Evolutionary conservation across 2,329 filamentous ascomycete species (phyloP).

Genomic region (Emmonsiellopsis sp.): DNA sequence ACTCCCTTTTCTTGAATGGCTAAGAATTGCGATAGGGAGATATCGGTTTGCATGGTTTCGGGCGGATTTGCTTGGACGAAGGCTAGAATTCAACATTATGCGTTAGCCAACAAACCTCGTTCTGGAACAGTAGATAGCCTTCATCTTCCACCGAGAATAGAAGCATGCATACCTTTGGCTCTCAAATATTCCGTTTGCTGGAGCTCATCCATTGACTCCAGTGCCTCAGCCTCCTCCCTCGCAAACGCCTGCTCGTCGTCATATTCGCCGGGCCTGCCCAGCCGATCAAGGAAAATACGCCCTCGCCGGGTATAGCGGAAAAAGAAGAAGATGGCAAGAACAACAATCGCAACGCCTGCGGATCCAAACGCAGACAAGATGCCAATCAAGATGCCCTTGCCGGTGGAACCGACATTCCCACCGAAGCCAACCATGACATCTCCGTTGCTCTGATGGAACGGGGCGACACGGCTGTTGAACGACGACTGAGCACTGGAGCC

Average conservation of each 20-base stretch:
- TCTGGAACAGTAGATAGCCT: background rate
- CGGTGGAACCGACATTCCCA: constrained; percentile 44
- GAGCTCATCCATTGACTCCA: constrained; percentile 93
- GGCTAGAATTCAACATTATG: constrained; percentile 44
- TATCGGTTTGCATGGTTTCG: constrained; percentile 91
- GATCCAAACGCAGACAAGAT: constrained; percentile 91
- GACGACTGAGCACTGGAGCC: constrained; percentile 6
- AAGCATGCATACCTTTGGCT: constrained; percentile 66
- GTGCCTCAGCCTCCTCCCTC: constrained; percentile 85
- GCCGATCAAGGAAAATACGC: constrained; percentile 83
- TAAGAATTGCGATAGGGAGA: constrained; percentile 92
- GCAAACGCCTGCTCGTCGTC: constrained; percentile 95
- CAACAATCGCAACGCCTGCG: constrained; percentile 69
- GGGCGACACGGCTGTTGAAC: background rate
- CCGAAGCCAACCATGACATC: constrained; percentile 19
- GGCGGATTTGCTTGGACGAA: constrained; percentile 91
- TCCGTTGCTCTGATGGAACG: constrained; percentile 6
- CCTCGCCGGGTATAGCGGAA: constrained; percentile 83
- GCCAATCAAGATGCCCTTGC: constrained; percentile 82
- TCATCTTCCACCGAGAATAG: background rate
- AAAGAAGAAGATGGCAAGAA: constrained; percentile 80
- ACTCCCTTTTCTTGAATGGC: constrained; percentile 99
- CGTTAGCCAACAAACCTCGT: background rate
- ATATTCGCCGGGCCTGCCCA: constrained; percentile 89
- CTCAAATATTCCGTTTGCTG: constrained; percentile 81